Evolutionary conservation across 2,329 filamentous ascomycete species (phyloP).

Genomic region (Colletotrichum kahawae): DNA sequence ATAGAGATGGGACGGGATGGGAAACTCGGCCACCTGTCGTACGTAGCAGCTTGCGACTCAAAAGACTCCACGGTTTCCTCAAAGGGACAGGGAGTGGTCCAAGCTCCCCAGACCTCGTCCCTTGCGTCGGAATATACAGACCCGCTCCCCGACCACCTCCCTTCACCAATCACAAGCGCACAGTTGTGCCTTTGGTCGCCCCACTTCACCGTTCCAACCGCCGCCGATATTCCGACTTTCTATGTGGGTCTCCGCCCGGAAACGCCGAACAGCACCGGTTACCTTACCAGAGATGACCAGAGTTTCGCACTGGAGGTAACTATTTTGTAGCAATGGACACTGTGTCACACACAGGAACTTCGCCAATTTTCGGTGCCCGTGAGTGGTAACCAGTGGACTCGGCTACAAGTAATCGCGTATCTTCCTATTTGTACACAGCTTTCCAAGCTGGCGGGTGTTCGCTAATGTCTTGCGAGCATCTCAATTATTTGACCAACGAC

Average conservation of each 20-base stretch:
- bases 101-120: conserved; percentile 28
- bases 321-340: neutral
- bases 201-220: neutral
- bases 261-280: neutral
- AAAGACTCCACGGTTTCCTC: conserved; percentile 32
- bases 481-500: neutral
- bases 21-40: neutral
- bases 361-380: neutral
- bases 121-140: conserved; percentile 6
- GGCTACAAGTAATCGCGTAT: neutral
- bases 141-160: neutral
- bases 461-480: neutral
- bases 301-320: neutral
- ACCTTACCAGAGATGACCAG: neutral
- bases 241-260: neutral
- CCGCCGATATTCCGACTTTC: neutral
- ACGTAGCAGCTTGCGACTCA: conserved; percentile 15
- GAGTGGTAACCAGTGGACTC: neutral
- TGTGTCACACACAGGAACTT: neutral
- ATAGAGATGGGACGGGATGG: neutral
- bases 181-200: neutral
- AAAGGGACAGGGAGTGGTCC: conserved; percentile 26
- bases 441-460: neutral
- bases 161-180: neutral
- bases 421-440: neutral